Percentiles rank a stretch among this genome's conserved stretches.
Evolutionary conservation across 2,329 filamentous ascomycete genomes (phyloP).

Genomic region (Neonectria hederae): DNA sequence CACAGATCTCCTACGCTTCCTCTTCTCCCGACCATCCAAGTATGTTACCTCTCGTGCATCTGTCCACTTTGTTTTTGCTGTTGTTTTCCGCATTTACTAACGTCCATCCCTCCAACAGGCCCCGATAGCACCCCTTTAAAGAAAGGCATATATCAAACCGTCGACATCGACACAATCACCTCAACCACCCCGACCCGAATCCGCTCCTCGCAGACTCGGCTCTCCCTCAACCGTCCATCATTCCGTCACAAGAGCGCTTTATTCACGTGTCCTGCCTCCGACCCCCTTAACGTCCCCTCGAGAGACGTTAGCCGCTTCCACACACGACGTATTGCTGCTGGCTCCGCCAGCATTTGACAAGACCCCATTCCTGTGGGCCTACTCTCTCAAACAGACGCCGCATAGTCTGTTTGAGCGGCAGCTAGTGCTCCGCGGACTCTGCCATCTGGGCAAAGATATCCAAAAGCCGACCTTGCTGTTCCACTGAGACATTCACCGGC

Average conservation of each 20-base stretch:
- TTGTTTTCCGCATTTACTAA: constrained; percentile 10
- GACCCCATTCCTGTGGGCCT: constrained; percentile 84
- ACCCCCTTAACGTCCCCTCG: constrained; percentile 87
- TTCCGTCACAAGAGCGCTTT: constrained; percentile 86
- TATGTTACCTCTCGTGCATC: constrained; percentile 56
- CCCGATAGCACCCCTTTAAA: constrained; percentile 66
- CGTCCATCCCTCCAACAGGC: constrained; percentile 50
- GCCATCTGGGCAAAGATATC: constrained; percentile 48
- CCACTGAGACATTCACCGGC: constrained; percentile 12
- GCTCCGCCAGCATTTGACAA: constrained; percentile 82
- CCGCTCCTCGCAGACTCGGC: constrained; percentile 20
- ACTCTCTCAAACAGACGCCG: constrained; percentile 95
- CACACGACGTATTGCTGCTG: constrained; percentile 72
- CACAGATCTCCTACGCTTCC: constrained; percentile 89
- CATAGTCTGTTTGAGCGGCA: constrained; percentile 97
- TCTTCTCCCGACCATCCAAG: constrained; percentile 90
- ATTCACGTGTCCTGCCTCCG: constrained; percentile 83
- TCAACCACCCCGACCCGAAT: constrained; percentile 44
- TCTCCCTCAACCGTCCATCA: constrained; percentile 71
- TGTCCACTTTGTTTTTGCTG: neutral
- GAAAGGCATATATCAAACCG: constrained; percentile 49
- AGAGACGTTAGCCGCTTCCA: constrained; percentile 66
- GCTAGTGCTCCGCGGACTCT: constrained; percentile 91
- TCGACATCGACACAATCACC: constrained; percentile 24
- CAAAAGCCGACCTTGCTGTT: neutral